Conservation (phyloP, 768 basidiomycete genomes). For the Psilocybe subaeruginosa region DNA sequence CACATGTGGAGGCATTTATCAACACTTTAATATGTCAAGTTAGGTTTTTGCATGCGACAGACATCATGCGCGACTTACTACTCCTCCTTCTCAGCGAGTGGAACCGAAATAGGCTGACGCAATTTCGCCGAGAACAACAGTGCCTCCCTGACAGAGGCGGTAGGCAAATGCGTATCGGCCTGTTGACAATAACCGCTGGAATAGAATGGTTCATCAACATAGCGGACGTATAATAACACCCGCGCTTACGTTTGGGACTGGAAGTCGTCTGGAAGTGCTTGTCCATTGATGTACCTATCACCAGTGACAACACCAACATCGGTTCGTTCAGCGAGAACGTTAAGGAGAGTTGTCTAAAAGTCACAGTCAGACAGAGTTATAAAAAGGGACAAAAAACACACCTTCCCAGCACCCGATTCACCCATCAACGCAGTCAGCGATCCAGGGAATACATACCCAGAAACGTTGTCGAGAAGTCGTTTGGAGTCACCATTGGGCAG, state of each 20-base stretch:
- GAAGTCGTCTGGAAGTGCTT: slow-evolving; percentile 54
- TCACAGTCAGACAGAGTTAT: background rate
- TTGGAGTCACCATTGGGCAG: slow-evolving; percentile 45
- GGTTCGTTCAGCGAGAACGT: slow-evolving; percentile 54
- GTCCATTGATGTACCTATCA: slow-evolving; percentile 57
- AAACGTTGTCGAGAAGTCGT: slow-evolving; percentile 66
- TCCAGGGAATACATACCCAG: slow-evolving; percentile 83
- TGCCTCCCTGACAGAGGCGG: slow-evolving; percentile 79
- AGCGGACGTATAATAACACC: background rate
- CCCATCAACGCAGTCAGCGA: slow-evolving; percentile 80
- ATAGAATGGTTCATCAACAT: background rate
- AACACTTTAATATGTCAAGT: slow-evolving; percentile 28
- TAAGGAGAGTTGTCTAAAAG: slow-evolving; percentile 54
- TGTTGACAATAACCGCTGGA: slow-evolving; percentile 78
- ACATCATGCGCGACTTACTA: slow-evolving; percentile 51
- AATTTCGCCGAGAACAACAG: slow-evolving; percentile 78
- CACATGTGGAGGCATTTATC: slow-evolving; percentile 59
- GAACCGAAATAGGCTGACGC: slow-evolving; percentile 69
- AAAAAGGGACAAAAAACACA: slow-evolving; percentile 29
- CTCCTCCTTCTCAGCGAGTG: slow-evolving; percentile 71
- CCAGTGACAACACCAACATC: slow-evolving; percentile 50
- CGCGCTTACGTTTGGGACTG: slow-evolving; percentile 54
- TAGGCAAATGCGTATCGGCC: slow-evolving; percentile 75
- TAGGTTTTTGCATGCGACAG: background rate
- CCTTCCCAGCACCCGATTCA: slow-evolving; percentile 48